Percentiles rank a stretch among this genome's conserved stretches.
Evolutionary conservation across 805 yeast species (phyloP).

Genomic region (Candida silvicultrix): DNA sequence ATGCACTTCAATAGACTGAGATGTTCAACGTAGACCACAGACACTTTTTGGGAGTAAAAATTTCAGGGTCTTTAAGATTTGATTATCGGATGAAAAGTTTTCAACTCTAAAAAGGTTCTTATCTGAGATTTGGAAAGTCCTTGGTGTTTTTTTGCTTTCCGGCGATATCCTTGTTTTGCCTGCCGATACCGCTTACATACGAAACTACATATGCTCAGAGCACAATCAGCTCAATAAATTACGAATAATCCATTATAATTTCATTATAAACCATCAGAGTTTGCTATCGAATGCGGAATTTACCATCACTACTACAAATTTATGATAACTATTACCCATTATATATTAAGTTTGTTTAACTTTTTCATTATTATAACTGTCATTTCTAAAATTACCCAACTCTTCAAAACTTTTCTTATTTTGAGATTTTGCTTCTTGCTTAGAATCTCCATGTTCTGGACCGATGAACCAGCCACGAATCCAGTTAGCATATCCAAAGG

Average conservation of each 20-base stretch:
- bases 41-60: too few species aligned
- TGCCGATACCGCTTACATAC: not conserved
- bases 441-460: not conserved
- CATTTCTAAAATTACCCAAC: not conserved
- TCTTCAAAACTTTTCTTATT: not conserved
- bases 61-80: too few species aligned
- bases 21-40: too few species aligned
- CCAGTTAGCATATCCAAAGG: conserved; percentile 3
- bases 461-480: not conserved
- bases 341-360: not conserved
- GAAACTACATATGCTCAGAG: not conserved
- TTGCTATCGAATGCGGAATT: too few species aligned
- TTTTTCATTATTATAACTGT: not conserved
- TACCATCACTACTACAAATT: too few species aligned
- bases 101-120: not conserved
- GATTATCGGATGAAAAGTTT: not conserved
- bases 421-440: not conserved
- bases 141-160: not conserved
- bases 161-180: not conserved
- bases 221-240: too few species aligned
- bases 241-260: too few species aligned
- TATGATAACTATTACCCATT: too few species aligned
- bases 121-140: not conserved
- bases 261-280: too few species aligned
- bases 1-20: too few species aligned